These are phyloP conservation scores for Boechera divaricarpa DNA, from an alignment of 345 rosid genomes.

Conservation along the genomic window DNA sequence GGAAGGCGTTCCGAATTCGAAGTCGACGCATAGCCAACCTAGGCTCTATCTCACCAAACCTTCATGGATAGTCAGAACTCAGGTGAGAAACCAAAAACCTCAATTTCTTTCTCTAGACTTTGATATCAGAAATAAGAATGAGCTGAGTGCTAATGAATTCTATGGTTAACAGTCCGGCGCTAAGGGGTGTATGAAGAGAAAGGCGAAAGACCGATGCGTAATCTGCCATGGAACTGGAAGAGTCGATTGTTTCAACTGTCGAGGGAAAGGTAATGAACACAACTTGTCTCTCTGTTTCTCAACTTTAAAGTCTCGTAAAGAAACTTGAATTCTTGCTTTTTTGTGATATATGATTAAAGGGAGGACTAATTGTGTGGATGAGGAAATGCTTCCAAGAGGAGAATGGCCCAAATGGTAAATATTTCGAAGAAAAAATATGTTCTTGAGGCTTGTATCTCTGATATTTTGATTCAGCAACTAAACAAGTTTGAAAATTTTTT, in stretches of 20 bases:
- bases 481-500: neutral
- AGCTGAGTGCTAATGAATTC: neutral
- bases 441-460: neutral
- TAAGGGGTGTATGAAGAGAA: constrained; percentile 48
- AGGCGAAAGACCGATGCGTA: constrained; percentile 66
- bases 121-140: neutral
- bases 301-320: neutral
- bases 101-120: neutral
- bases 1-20: constrained; percentile 29
- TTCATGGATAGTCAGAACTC: constrained; percentile 75
- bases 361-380: constrained; percentile 60
- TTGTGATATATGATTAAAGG: constrained; percentile 48
- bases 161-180: constrained; percentile 56
- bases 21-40: neutral
- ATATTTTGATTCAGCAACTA: neutral
- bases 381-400: constrained; percentile 75
- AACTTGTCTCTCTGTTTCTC: constrained; percentile 1
- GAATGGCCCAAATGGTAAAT: constrained; percentile 87
- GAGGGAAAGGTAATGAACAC: constrained; percentile 58
- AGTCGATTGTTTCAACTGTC: constrained; percentile 65
- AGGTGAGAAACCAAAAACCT: constrained; percentile 49
- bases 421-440: neutral
- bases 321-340: neutral
- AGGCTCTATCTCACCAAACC: constrained; percentile 61
- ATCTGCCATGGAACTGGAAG: constrained; percentile 72